Conservation (phyloP, 768 basidiomycete species). For the Steccherinum ochraceum region DNA sequence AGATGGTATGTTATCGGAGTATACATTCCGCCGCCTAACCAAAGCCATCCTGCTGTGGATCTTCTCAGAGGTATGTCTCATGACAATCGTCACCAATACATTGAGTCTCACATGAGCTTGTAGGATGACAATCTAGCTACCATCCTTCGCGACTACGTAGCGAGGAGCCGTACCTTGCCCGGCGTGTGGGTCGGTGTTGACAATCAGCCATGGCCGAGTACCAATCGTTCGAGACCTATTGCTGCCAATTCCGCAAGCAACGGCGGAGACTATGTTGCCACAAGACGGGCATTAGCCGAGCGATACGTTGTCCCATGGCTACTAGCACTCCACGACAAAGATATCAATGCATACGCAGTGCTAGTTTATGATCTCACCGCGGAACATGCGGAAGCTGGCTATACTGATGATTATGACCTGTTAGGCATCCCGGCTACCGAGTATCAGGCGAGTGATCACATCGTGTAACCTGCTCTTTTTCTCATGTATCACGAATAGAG, state of each 20-base stretch:
- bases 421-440: not conserved
- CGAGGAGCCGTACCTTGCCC: slow-evolving; percentile 50
- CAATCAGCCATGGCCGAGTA: slow-evolving; percentile 48
- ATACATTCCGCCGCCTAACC: slow-evolving; percentile 57
- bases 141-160: slow-evolving; percentile 64
- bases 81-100: not conserved
- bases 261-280: slow-evolving; percentile 66
- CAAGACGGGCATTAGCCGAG: slow-evolving; percentile 44
- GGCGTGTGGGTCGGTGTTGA: slow-evolving; percentile 46
- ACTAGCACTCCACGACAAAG: slow-evolving; percentile 57
- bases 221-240: slow-evolving; percentile 24
- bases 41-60: slow-evolving; percentile 63
- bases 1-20: slow-evolving; percentile 64
- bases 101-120: not conserved
- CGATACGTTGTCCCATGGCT: slow-evolving; percentile 67
- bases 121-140: slow-evolving; percentile 64
- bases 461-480: too few relatives aligned
- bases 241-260: slow-evolving; percentile 40
- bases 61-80: slow-evolving; percentile 52
- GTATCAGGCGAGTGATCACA: too few relatives aligned
- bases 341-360: slow-evolving; percentile 43
- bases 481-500: slow-evolving; percentile 1
- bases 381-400: slow-evolving; percentile 33
- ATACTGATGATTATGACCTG: not conserved
- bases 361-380: slow-evolving; percentile 48